These are phyloP conservation scores for Dorcoceras hygrometricum DNA, from an alignment of 257 asterid species.

Conservation along the genomic window DNA sequence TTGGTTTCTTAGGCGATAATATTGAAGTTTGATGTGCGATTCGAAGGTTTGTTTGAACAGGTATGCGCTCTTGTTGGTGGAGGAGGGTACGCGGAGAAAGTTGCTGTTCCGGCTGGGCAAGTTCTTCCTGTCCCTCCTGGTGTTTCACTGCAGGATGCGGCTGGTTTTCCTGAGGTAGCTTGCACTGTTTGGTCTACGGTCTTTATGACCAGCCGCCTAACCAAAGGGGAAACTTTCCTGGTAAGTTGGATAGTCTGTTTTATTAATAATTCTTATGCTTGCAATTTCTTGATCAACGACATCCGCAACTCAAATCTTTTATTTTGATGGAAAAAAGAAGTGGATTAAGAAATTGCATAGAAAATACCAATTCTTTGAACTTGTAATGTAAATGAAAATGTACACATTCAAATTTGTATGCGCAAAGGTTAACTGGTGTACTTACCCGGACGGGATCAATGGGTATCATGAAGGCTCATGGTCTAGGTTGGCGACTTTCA, in stretches of 20 bases:
- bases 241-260: slow-evolving; percentile 34
- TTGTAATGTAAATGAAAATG: neutral
- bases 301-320: neutral
- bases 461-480: too few species aligned
- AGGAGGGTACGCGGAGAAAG: slow-evolving; percentile 97
- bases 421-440: too few species aligned
- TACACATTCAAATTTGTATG: too few species aligned
- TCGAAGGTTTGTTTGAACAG: slow-evolving; percentile 31
- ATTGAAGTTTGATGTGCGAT: slow-evolving; percentile 17
- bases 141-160: slow-evolving; percentile 89
- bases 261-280: neutral
- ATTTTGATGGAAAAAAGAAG: neutral
- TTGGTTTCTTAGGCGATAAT: neutral
- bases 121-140: slow-evolving; percentile 86
- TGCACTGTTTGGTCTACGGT: slow-evolving; percentile 98
- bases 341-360: neutral
- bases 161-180: slow-evolving; percentile 89
- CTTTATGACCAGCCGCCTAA: slow-evolving; percentile 77
- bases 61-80: slow-evolving; percentile 94
- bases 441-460: too few species aligned
- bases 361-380: neutral
- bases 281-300: neutral
- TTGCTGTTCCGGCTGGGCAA: slow-evolving; percentile 75
- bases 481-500: too few species aligned
- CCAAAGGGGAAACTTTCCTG: slow-evolving; percentile 80